These are phyloP conservation scores for Fusarium drepaniforme DNA, from an alignment of 2,329 filamentous ascomycete species.

Conservation along the genomic window DNA sequence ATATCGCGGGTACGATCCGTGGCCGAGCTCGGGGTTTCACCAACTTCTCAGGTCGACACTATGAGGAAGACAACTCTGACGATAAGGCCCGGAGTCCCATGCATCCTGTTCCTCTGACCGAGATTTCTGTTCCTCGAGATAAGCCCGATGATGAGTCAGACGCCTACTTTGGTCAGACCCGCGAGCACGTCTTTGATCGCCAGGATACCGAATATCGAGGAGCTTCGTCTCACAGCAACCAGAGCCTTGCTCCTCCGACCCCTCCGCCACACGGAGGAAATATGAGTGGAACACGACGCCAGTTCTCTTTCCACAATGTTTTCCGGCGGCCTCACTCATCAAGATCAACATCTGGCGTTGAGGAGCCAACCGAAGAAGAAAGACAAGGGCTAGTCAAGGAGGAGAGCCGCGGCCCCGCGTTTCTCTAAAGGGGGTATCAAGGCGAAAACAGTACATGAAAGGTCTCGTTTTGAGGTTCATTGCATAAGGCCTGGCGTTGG, in stretches of 20 bases:
- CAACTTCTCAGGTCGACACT: conserved; percentile 48
- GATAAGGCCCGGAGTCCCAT: conserved; percentile 65
- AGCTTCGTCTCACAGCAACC: conserved; percentile 57
- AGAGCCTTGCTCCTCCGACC: conserved; percentile 67
- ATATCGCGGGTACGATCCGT: conserved; percentile 67
- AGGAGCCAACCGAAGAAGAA: conserved; percentile 81
- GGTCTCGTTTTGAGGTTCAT: conserved; percentile 15
- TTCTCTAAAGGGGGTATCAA: conserved; percentile 28
- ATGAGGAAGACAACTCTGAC: conserved; percentile 52
- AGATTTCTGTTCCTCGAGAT: conserved; percentile 65
- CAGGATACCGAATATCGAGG: conserved; percentile 63
- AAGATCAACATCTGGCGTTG: conserved; percentile 35
- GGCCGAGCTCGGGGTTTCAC: conserved; percentile 49
- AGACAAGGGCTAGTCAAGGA: conserved; percentile 84
- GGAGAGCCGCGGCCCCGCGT: conserved; percentile 29
- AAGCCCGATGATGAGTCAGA: conserved; percentile 58
- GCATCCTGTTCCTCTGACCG: conserved; percentile 72
- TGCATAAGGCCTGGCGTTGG: conserved; percentile 43
- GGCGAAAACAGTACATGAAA: conserved; percentile 2
- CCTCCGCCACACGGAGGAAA: conserved; percentile 72
- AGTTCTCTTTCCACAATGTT: conserved; percentile 94
- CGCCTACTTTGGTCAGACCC: conserved; percentile 53
- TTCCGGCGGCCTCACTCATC: conserved; percentile 64
- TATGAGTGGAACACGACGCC: conserved; percentile 73
- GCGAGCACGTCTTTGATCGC: conserved; percentile 60